A percentile compares a stretch with the other conserved stretches of the same genome.
phyloP scores from a whole-genome alignment of 2,329 filamentous ascomycete species.

The Stagonosporopsis vannaccii region DNA sequence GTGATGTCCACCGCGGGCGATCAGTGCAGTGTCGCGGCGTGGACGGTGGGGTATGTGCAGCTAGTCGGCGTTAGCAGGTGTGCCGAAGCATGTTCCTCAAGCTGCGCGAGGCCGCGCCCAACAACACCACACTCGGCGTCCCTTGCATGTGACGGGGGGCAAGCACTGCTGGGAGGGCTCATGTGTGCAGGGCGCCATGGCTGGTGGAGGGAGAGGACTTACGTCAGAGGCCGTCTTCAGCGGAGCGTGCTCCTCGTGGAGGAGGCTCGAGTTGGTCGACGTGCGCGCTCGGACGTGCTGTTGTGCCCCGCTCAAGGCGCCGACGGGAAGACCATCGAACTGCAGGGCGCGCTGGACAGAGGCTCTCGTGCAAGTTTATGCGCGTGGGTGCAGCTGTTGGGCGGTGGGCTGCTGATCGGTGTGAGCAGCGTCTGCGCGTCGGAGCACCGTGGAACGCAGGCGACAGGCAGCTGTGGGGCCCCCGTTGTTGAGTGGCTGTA shows the following conservation, averaged over 20 bases:
- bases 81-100: background rate
- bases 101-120: background rate
- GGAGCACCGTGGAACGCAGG: background rate
- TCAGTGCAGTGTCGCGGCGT: background rate
- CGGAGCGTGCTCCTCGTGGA: conserved; percentile 10
- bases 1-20: background rate
- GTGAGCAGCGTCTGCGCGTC: conserved; percentile 10
- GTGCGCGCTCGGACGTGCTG: conserved; percentile 16
- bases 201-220: conserved; percentile 3
- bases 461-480: conserved; percentile 1
- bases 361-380: conserved; percentile 3
- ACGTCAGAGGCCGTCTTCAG: conserved; percentile 15
- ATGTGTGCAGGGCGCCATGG: background rate
- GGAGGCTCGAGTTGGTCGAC: conserved; percentile 1
- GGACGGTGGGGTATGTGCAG: conserved; percentile 1
- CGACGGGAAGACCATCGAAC: conserved; percentile 12
- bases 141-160: conserved; percentile 6
- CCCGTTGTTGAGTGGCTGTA: background rate
- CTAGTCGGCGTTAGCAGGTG: conserved; percentile 14
- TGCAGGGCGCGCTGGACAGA: conserved; percentile 1
- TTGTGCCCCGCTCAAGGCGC: conserved; percentile 18
- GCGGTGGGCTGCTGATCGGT: conserved; percentile 12
- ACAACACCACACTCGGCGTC: background rate
- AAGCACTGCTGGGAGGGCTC: background rate
- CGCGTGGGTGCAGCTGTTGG: background rate